phyloP scores from a whole-genome alignment of 1,139 yeast genomes.

The Scheffersomyces insectosa region DNA sequence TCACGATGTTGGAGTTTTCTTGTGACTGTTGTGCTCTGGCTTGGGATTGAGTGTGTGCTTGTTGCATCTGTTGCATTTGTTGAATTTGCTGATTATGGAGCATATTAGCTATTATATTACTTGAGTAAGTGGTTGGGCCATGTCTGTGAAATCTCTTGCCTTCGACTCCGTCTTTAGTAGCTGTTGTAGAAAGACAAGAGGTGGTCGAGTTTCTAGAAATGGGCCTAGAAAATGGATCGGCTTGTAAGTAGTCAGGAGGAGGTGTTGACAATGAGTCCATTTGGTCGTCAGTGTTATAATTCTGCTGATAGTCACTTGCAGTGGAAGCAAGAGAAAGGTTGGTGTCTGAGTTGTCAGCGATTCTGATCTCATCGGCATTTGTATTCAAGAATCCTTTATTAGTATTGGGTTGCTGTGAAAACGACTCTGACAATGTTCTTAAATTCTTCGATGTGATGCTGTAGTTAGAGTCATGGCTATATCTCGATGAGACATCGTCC shows the following conservation, averaged over 20 bases:
- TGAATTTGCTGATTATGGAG: conserved; percentile 22
- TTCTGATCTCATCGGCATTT: not conserved
- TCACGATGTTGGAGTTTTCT: no score
- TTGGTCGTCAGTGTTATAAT: not conserved
- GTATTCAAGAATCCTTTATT: conserved; percentile 1
- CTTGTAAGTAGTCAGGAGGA: conserved; percentile 7
- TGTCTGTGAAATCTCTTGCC: conserved; percentile 54
- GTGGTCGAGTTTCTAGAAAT: conserved; percentile 62
- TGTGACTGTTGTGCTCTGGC: not conserved
- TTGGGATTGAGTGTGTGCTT: conserved; percentile 1
- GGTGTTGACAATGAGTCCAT: conserved; percentile 7
- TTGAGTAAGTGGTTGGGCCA: conserved; percentile 40
- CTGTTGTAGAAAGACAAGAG: conserved; percentile 68
- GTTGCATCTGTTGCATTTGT: conserved; percentile 2
- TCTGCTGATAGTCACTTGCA: conserved; percentile 24
- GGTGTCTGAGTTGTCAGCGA: conserved; percentile 12
- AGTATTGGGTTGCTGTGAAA: conserved; percentile 1
- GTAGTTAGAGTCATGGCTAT: conserved; percentile 19
- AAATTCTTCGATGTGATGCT: conserved; percentile 26
- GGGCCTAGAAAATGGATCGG: conserved; percentile 46
- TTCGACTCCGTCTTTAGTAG: conserved; percentile 72
- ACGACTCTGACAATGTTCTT: conserved; percentile 9
- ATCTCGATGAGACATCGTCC: conserved; percentile 13
- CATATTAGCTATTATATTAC: conserved; percentile 35
- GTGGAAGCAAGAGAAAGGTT: conserved; percentile 29